Conservation (phyloP, 768 basidiomycete genomes). For the Steccherinum ochraceum region DNA sequence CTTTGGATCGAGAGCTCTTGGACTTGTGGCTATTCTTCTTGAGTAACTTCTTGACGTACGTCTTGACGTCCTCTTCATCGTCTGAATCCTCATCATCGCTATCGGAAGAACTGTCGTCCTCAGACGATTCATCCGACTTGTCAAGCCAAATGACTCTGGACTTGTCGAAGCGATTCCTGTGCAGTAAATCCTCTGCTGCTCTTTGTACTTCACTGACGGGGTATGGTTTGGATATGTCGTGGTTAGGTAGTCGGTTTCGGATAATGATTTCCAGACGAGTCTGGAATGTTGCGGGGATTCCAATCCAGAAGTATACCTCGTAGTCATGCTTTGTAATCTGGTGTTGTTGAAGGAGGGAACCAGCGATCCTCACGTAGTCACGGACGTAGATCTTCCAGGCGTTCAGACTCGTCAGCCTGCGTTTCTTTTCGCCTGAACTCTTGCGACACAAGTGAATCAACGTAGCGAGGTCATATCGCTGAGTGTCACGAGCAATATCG, state of each 20-base stretch:
- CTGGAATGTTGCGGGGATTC: not conserved
- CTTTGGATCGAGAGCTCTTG: not conserved
- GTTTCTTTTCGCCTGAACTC: not conserved
- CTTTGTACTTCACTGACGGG: not conserved
- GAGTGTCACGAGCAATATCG: constrained; percentile 2
- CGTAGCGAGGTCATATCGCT: not conserved
- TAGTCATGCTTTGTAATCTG: not conserved
- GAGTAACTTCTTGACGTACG: not conserved
- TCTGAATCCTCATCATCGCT: not conserved
- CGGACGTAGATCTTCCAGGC: constrained; percentile 3
- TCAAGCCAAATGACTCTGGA: not conserved
- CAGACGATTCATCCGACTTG: not conserved
- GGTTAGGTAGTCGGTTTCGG: not conserved
- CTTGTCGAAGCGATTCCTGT: constrained; percentile 1
- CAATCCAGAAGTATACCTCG: not conserved
- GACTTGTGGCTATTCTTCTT: not conserved
- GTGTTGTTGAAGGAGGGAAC: not conserved
- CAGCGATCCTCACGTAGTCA: constrained; percentile 4
- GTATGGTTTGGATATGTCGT: not conserved
- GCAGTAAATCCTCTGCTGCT: not conserved
- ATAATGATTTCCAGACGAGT: not conserved
- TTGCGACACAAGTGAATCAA: not conserved
- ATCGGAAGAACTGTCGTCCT: not conserved
- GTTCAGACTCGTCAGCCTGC: not conserved
- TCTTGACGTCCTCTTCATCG: not conserved